These are phyloP conservation scores for Phaeotremella fagi DNA, from an alignment of 768 basidiomycete genomes.

Conservation along the genomic window DNA sequence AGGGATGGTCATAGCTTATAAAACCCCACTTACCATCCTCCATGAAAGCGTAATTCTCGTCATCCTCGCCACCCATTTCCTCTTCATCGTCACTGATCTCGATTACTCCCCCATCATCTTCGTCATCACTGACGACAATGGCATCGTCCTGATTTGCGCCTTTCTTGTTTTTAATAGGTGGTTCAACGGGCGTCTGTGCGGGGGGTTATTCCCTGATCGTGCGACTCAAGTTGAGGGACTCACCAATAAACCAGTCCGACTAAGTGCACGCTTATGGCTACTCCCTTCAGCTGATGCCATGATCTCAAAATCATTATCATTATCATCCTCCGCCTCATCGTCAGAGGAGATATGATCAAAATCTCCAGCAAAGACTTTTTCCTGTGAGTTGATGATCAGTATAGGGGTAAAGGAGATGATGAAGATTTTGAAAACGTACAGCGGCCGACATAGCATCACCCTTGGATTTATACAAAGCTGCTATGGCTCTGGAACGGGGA, in stretches of 20 bases:
- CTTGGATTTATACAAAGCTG: constrained; percentile 71
- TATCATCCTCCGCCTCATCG: constrained; percentile 44
- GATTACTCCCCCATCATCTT: constrained; percentile 8
- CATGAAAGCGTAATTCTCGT: constrained; percentile 44
- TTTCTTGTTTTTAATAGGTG: neutral
- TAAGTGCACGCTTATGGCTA: neutral
- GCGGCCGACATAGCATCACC: constrained; percentile 87
- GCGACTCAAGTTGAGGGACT: neutral
- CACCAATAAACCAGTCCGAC: neutral
- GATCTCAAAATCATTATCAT: neutral
- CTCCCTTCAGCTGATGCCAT: constrained; percentile 1
- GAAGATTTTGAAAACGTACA: constrained; percentile 57
- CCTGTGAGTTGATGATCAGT: constrained; percentile 22
- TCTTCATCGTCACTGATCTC: constrained; percentile 51
- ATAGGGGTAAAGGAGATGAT: constrained; percentile 50
- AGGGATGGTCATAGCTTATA: neutral
- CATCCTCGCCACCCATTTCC: constrained; percentile 50
- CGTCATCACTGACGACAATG: constrained; percentile 1
- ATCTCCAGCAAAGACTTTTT: constrained; percentile 55
- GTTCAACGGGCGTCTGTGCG: neutral
- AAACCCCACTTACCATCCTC: constrained; percentile 56
- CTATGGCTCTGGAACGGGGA: constrained; percentile 70
- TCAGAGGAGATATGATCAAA: constrained; percentile 65
- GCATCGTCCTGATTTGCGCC: neutral
- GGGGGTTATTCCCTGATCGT: neutral